A percentile compares a stretch with the other conserved stretches of the same genome.
Conservation (phyloP, 164 flowering plant genomes). For the Vitis amurensis region DNA sequence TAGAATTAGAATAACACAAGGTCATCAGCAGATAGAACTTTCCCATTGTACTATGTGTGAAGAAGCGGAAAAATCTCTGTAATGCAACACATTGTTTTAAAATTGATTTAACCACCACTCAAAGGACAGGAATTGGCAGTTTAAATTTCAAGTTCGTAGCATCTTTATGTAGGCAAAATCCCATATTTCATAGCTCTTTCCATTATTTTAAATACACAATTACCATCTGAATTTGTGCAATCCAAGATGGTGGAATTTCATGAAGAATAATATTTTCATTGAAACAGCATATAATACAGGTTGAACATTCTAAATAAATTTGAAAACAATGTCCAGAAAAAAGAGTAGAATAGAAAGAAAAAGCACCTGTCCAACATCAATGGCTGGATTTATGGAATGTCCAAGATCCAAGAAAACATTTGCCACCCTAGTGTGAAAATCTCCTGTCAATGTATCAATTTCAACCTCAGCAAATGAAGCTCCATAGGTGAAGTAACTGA, state of each 20-base stretch:
- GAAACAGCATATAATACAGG: neutral
- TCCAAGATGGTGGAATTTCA: no score
- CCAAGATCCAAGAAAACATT: constrained; percentile 88
- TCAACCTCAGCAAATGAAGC: constrained; percentile 98
- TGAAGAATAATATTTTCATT: no score
- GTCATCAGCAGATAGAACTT: neutral
- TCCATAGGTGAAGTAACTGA: constrained; percentile 90
- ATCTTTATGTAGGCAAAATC: no score
- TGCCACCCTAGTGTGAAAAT: constrained; percentile 84
- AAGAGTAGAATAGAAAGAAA: neutral
- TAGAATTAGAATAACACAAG: neutral
- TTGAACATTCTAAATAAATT: neutral
- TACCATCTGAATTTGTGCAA: no score
- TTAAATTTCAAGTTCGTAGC: no score
- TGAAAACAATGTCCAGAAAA: constrained; percentile 3
- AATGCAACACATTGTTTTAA: no score
- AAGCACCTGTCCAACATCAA: constrained; percentile 95
- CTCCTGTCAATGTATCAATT: constrained; percentile 94
- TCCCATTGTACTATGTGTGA: no score
- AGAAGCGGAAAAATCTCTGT: no score
- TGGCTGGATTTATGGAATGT: constrained; percentile 87
- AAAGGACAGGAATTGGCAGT: no score
- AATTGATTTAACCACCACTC: no score
- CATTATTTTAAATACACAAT: no score
- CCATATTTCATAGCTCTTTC: no score